Conservation (phyloP, 441 rosid genomes). For the Arabidopsis lyrata region DNA sequence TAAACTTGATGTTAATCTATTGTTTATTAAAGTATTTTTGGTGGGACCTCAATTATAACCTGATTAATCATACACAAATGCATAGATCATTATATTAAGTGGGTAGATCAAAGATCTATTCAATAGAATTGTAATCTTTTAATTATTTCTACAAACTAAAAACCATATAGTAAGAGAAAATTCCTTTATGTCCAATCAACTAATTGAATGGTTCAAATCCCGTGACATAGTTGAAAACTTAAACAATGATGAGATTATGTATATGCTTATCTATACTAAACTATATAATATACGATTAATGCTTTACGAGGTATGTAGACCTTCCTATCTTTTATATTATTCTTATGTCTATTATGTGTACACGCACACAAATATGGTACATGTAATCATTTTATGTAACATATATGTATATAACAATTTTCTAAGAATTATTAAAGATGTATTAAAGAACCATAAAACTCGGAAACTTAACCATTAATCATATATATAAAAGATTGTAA, state of each 20-base stretch:
- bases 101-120: constrained; percentile 40
- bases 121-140: constrained; percentile 30
- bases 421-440: neutral
- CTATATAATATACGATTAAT: constrained; percentile 14
- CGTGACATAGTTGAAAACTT: constrained; percentile 40
- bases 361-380: constrained; percentile 17
- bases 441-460: constrained; percentile 11
- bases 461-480: constrained; percentile 23
- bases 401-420: neutral
- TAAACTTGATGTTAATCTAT: constrained; percentile 42
- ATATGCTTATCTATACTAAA: constrained; percentile 37
- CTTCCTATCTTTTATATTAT: constrained; percentile 32
- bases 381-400: constrained; percentile 6
- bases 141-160: constrained; percentile 40
- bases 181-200: constrained; percentile 47
- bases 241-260: constrained; percentile 33
- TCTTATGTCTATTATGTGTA: constrained; percentile 13
- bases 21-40: constrained; percentile 29
- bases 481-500: constrained; percentile 18
- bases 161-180: constrained; percentile 18
- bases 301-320: constrained; percentile 46
- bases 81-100: constrained; percentile 44
- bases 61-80: constrained; percentile 42
- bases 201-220: constrained; percentile 44
- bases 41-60: constrained; percentile 48